Conservation (phyloP, 495 filamentous ascomycete genomes). For the Xylaria bambusicola region DNA sequence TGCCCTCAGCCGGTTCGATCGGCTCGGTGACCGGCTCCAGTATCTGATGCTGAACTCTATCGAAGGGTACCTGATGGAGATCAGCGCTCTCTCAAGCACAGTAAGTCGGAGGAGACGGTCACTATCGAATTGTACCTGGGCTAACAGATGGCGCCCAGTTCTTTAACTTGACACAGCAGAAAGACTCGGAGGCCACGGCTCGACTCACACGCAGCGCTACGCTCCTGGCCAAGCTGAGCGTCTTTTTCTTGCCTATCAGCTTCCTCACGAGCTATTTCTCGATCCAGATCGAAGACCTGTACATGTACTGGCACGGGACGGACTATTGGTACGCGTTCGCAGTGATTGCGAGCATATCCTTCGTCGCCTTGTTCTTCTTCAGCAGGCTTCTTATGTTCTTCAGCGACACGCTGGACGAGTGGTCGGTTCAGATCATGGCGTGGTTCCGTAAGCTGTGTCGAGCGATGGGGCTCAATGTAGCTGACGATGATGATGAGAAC, state of each 20-base stretch:
- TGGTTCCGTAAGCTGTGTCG: slow-evolving; percentile 18
- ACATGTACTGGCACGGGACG: slow-evolving; percentile 56
- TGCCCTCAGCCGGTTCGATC: slow-evolving; percentile 72
- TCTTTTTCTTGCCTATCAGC: slow-evolving; percentile 82
- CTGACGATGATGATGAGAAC: slow-evolving; percentile 16
- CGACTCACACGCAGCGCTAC: slow-evolving; percentile 78
- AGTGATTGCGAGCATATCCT: slow-evolving; percentile 64
- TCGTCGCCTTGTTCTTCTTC: slow-evolving; percentile 60
- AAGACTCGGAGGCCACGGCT: slow-evolving; percentile 78
- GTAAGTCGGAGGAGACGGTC: slow-evolving; percentile 20
- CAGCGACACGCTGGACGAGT: slow-evolving; percentile 53
- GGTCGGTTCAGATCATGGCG: slow-evolving; percentile 22
- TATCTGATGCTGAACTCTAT: slow-evolving; percentile 81
- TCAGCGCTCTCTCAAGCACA: slow-evolving; percentile 73
- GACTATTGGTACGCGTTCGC: slow-evolving; percentile 76
- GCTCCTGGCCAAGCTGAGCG: slow-evolving; percentile 78
- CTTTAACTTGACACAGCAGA: slow-evolving; percentile 85
- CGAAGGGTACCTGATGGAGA: slow-evolving; percentile 75
- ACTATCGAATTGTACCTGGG: background rate
- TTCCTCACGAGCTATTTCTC: slow-evolving; percentile 86
- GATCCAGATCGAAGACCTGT: slow-evolving; percentile 63
- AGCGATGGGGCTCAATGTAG: slow-evolving; percentile 17
- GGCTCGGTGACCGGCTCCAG: slow-evolving; percentile 73
- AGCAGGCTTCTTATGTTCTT: slow-evolving; percentile 47
- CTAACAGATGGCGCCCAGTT: slow-evolving; percentile 52